Conservation (phyloP, 192 early-diverging fungal genomes). For the Podila verticillata region DNA sequence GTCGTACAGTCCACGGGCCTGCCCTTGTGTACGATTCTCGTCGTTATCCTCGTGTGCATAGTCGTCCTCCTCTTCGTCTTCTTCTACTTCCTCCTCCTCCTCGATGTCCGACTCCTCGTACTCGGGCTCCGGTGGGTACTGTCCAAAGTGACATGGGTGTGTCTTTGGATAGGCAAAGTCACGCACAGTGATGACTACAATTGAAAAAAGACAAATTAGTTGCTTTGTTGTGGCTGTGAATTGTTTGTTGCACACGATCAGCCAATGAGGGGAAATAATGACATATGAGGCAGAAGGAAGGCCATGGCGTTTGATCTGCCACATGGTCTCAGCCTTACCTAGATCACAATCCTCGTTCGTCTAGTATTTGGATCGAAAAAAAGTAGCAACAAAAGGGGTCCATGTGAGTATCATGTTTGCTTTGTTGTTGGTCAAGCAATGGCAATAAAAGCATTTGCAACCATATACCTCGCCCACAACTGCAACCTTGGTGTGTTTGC, state of each 20-base stretch:
- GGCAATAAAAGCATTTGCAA: neutral
- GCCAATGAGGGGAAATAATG: too few species aligned
- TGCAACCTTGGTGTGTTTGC: neutral
- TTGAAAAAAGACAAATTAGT: neutral
- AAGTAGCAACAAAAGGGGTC: too few species aligned
- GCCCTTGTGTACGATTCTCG: constrained; percentile 52
- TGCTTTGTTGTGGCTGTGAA: too few species aligned
- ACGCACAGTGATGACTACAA: constrained; percentile 23
- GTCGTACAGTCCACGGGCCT: constrained; percentile 73
- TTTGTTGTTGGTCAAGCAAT: too few species aligned
- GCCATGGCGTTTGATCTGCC: too few species aligned
- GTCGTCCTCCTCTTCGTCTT: constrained; percentile 2
- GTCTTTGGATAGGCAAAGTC: constrained; percentile 44
- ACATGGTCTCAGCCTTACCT: too few species aligned
- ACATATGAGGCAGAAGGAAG: too few species aligned
- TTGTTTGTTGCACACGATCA: too few species aligned
- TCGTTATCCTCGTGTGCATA: neutral
- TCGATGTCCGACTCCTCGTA: constrained; percentile 29
- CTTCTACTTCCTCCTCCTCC: constrained; percentile 24
- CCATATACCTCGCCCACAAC: neutral
- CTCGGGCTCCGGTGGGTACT: constrained; percentile 31
- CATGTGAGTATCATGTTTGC: too few species aligned
- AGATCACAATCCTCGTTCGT: too few species aligned
- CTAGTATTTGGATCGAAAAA: too few species aligned
- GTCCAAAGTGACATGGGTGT: constrained; percentile 26